A percentile compares a stretch with the other conserved stretches of the same genome.
Evolutionary conservation across 2,329 filamentous ascomycete genomes (phyloP).

Genomic region (Alternaria tenuissima): DNA sequence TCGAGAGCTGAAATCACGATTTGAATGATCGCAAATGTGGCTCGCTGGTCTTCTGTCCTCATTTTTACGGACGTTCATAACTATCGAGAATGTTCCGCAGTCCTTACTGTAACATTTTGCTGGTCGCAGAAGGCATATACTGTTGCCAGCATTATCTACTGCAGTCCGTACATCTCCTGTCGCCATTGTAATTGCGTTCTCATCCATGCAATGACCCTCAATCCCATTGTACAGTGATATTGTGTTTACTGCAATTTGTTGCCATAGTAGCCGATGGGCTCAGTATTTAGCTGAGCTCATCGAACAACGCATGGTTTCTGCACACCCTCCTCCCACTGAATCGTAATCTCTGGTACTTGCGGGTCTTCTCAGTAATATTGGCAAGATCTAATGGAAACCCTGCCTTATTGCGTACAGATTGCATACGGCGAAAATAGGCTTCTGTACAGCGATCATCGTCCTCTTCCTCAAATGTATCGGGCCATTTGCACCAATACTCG

Average conservation of each 20-base stretch:
- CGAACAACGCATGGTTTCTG: too few species aligned
- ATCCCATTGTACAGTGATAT: not conserved
- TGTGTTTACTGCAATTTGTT: too few species aligned
- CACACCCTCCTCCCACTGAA: too few species aligned
- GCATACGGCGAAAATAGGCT: not conserved
- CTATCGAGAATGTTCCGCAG: not conserved
- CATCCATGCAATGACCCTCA: too few species aligned
- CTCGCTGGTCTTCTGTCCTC: not conserved
- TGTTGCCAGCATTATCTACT: too few species aligned
- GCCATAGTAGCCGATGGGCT: too few species aligned
- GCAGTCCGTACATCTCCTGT: too few species aligned
- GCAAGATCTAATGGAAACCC: not conserved
- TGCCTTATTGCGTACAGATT: not conserved
- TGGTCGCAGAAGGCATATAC: not conserved
- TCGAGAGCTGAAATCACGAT: not conserved
- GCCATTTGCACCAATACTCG: not conserved
- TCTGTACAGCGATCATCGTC: not conserved
- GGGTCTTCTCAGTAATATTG: too few species aligned
- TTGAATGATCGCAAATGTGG: not conserved
- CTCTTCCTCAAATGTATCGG: not conserved
- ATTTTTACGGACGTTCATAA: not conserved
- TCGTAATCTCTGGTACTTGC: too few species aligned
- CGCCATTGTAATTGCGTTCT: too few species aligned
- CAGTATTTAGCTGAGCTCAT: too few species aligned
- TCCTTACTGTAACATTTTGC: not conserved